These are phyloP conservation scores for Loxodes magnus DNA, from an alignment of 73 alveolate genomes.

Conservation along the genomic window DNA sequence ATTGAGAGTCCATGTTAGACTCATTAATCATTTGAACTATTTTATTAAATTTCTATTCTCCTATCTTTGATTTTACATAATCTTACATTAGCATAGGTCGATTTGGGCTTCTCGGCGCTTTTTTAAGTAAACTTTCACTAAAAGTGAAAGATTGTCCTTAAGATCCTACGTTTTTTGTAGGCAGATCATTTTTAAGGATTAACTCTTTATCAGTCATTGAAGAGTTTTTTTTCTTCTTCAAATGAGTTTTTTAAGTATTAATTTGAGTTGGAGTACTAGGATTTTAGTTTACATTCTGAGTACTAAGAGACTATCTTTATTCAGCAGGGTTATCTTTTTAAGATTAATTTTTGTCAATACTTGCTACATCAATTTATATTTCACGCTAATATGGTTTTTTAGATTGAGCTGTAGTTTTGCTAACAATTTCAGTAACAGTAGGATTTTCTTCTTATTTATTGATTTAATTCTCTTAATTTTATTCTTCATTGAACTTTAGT, in stretches of 20 bases:
- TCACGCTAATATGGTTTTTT: not conserved
- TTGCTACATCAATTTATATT: not conserved
- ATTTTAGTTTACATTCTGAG: not conserved
- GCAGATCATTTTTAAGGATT: too few species aligned
- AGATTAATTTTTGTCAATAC: not conserved
- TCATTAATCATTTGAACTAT: not conserved
- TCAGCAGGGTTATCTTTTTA: not conserved
- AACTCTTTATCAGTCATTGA: too few species aligned
- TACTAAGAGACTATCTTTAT: not conserved
- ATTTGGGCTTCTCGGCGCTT: not conserved
- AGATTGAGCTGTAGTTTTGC: not conserved
- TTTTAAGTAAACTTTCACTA: not conserved
- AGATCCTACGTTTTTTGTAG: too few species aligned
- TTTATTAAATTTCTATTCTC: not conserved
- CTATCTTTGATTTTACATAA: not conserved
- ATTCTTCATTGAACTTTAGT: too few species aligned
- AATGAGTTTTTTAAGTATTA: too few species aligned
- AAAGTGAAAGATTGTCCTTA: too few species aligned
- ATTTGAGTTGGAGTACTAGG: not conserved
- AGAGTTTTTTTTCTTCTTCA: too few species aligned
- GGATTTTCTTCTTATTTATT: not conserved
- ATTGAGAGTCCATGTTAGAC: not conserved
- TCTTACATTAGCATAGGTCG: not conserved
- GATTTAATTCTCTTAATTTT: too few species aligned
- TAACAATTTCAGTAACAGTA: not conserved